Percentiles rank a stretch among this genome's conserved stretches.
phyloP scores from a whole-genome alignment of 2,329 filamentous ascomycete species.

The Rhinocladiella similis region DNA sequence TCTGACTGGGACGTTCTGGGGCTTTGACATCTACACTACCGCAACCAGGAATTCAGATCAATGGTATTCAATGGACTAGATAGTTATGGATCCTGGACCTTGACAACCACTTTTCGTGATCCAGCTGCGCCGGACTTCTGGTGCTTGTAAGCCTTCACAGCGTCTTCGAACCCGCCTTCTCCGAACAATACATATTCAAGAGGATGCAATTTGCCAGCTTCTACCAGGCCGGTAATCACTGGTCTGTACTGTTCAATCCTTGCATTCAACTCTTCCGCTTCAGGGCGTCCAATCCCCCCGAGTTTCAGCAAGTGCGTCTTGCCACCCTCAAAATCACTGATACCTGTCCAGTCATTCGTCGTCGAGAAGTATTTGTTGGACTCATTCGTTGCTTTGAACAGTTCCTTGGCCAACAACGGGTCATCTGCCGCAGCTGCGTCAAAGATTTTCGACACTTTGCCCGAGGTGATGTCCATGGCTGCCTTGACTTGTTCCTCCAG shows the following conservation, averaged over 20 bases:
- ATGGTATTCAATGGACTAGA: not conserved
- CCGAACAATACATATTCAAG: conserved; percentile 29
- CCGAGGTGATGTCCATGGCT: conserved; percentile 31
- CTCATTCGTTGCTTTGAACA: conserved; percentile 27
- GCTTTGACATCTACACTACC: not conserved
- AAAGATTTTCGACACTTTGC: conserved; percentile 32
- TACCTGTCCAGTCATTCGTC: conserved; percentile 28
- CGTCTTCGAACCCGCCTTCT: conserved; percentile 29
- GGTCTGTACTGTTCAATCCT: conserved; percentile 28
- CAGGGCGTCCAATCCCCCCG: conserved; percentile 24
- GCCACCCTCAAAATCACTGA: conserved; percentile 29
- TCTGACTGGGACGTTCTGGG: too few relatives aligned
- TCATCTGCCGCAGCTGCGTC: conserved; percentile 36
- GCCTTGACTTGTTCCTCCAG: conserved; percentile 32
- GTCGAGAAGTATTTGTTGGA: conserved; percentile 31
- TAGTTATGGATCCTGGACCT: conserved; percentile 27
- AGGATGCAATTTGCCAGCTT: conserved; percentile 23
- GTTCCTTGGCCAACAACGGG: conserved; percentile 28
- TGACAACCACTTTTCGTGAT: conserved; percentile 29
- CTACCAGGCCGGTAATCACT: conserved; percentile 26
- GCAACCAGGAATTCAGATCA: not conserved
- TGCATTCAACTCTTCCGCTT: conserved; percentile 26
- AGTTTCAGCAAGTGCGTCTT: conserved; percentile 26
- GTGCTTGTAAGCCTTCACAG: conserved; percentile 28
- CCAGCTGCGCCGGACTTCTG: conserved; percentile 27